Conservation (phyloP, 129 eudicot genomes). For the Scalesia atractyloides region DNA sequence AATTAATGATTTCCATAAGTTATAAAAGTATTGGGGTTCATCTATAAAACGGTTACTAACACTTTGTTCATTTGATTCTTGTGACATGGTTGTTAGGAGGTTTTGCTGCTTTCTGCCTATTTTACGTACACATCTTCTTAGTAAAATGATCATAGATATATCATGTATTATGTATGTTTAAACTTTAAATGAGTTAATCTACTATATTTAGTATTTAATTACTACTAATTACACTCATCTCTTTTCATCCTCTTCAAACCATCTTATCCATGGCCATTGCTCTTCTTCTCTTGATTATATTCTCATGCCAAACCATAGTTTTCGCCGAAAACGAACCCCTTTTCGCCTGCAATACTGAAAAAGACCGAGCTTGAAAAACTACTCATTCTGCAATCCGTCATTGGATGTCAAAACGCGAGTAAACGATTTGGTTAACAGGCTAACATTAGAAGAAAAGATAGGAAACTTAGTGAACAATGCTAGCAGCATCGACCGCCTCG, state of each 20-base stretch:
- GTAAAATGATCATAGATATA: neutral
- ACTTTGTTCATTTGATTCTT: conserved; percentile 9
- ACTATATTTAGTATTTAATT: neutral
- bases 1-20: too few species aligned
- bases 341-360: conserved; percentile 64
- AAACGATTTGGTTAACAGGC: conserved; percentile 37
- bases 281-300: conserved; percentile 20
- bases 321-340: conserved; percentile 38
- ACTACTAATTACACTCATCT: neutral
- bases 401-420: conserved; percentile 33
- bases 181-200: neutral
- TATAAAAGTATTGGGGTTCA: too few species aligned
- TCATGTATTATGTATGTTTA: conserved; percentile 20
- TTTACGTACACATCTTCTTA: conserved; percentile 21
- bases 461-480: conserved; percentile 36
- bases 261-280: conserved; percentile 12
- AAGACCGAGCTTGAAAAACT: conserved; percentile 37
- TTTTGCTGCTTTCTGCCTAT: conserved; percentile 17
- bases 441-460: conserved; percentile 39
- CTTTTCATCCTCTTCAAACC: neutral
- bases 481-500: conserved; percentile 31
- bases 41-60: neutral
- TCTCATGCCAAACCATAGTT: neutral
- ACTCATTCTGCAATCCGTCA: conserved; percentile 33
- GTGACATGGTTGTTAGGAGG: conserved; percentile 30